Base-by-base conservation (phyloP, 176 grass and related monocot genomes). In the Triticum turgidum region DNA sequence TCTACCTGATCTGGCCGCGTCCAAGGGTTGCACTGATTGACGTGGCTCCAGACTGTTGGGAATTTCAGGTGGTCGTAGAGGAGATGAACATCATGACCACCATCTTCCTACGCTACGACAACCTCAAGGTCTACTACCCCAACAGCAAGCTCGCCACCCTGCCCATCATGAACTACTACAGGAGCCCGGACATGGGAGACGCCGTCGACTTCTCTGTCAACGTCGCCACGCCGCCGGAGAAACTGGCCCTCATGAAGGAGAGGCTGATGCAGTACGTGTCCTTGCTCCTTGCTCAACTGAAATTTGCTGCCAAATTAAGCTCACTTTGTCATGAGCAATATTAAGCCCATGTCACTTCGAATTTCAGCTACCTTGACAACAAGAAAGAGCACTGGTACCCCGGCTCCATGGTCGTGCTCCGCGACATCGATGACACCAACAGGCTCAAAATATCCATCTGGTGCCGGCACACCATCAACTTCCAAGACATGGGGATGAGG, bases 31-130 rank as follows among this genome's bases (percentile, higher is more conserved):
- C 51, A 54, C 51, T 54, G 51, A 54, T 8, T 83, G 69, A 78
- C 35, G 65, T 68, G 79, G 76, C 7, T 90, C 34, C 7, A n/a
- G 42, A 69, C 21, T 69, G 41, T 85, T 82, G 4, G 71, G 35
- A 73, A 72, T 34, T 47, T 88, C 82, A 98, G 96, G 84, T 96
- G 76, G 64, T 96, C 61, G 96, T 98, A 8, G 96, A 98, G 84
- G 96, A 98, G 85, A 98, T 98, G 96, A 95, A 96, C 88, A 98
- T 96, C 84, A 81, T 98, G 88, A 91, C 96, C n/a, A 98, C 93
- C 21, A 84, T 96, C 63, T 96, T 98, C 65, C 88, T 98, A 49
- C 89, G 93, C 81, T 98, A 92, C 11, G 96, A 98, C 85, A 98
- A 98, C 78, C 85, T 94, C 47, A 98, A 98, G 82, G 84, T 98